Base-by-base conservation (phyloP, 2,329 filamentous ascomycete genomes). In the Xenoacremonium recifei region DNA sequence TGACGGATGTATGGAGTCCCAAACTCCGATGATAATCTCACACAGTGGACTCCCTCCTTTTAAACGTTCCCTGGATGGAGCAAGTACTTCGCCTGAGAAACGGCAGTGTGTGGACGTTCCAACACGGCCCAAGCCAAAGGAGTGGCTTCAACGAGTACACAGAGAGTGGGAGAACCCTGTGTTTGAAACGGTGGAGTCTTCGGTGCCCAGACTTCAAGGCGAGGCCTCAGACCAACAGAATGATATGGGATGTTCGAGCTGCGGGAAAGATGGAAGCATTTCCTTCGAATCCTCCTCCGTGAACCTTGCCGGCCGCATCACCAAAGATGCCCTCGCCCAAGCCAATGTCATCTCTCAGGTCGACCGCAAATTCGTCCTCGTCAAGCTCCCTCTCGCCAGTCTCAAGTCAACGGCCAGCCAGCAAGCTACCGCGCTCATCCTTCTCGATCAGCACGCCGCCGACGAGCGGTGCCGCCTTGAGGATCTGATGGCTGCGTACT, bases 381-480 rank as follows among this genome's bases (percentile, higher is more conserved):
- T 82, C 17, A 85, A 79, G 48, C 67, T 88, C 37, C 60, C 64
- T 0, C 45, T 61, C 12, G 39, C 57, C 17, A 37, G 29, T n/a
- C 7, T 32, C 32, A 17, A 29, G 15, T 10, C 33, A n/a, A 15
- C 13, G 9, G 36, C 31, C 3, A 17, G 19, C 17, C 6, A 15
- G 4, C 45, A 39, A 12, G 44, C 39, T 75, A 32, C 70, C 86
- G 23, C 82, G 2, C 68, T 97, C 4, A 75, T 95, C 1, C 71
- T 96, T 29, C 76, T 96, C 5, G 93, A 99, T 58, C 93, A 99
- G 58, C 93, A 99, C 60, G 93, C 93, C 1, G 93, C 91, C 3
- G 92, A 96, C 60, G 93, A 99, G 68, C 79, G 93, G 34, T 82
- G 87, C 48, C 82, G 84, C 2, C 77, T 97, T 1, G 93, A 99